Base-by-base conservation (phyloP, 2,329 filamentous ascomycete genomes). In the Podosphaera leucotricha region DNA sequence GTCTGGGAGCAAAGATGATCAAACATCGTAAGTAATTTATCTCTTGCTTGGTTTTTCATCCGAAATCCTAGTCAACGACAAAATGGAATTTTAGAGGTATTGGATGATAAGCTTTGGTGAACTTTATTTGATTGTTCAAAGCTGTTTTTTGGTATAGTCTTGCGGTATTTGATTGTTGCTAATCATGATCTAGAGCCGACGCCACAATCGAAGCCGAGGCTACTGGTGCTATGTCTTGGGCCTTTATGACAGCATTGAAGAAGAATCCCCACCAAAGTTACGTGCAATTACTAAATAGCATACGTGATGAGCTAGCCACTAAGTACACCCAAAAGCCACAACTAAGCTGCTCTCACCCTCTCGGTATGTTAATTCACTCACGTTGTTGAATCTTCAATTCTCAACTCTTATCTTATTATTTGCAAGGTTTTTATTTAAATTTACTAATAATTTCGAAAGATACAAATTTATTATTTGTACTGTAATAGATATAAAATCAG, bases 161-260 rank as follows among this genome's bases (percentile, higher is more conserved):
- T 33, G 6, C 4, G 28, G 11, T 13, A 3, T 11, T 13, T 13
- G 11, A 33, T 1, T 11, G 15, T 33, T 11, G 46, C 53, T 57
- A 50, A 55, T 49, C 18, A 36, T 43, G 28, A 43, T 41, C 45
- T 54, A 92, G 85, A 47, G 81, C 84, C 63, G 90, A 98, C 60
- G 86, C 90, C 11, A 81, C 76, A 22, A 94, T 95, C 52, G 74
- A 55, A 37, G 49, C 83, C 46, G 72, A 94, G 63, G 87, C 90
- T 28, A 98, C 90, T 0, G 90, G 90, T 45, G 90, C 90, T 61
- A 95, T 98, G 90, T 93, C 85, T 2, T 94, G 81, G 75, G 90
- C 90, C 2, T 98, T 98, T 61, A 90, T 98, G 60, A 76, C 71
- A 1, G 79, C 86, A 18, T 70, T 95, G 56, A 86, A 81, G 67